Conservation (phyloP, 1,139 yeast genomes). For the Meyerozyma smithsonii region DNA sequence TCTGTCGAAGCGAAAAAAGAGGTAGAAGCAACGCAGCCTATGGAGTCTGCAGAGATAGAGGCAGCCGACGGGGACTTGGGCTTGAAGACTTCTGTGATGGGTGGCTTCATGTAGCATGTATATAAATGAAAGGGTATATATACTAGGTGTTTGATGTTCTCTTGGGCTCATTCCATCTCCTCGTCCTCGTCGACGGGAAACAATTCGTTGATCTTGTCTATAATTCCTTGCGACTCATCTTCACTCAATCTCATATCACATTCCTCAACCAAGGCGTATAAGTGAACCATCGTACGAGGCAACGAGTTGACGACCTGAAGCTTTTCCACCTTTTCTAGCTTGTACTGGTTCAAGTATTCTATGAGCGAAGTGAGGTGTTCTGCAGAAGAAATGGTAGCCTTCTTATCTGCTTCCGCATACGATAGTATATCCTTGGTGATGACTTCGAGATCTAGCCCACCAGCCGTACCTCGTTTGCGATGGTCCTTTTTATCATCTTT, state of each 20-base stretch:
- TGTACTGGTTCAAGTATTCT: constrained; percentile 45
- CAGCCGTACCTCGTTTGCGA: constrained; percentile 39
- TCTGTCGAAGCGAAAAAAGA: constrained; percentile 4
- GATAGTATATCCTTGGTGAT: constrained; percentile 60
- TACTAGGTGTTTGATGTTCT: background rate
- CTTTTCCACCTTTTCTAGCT: constrained; percentile 77
- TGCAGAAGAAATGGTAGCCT: constrained; percentile 35
- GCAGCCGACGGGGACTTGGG: constrained; percentile 13
- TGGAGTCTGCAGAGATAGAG: constrained; percentile 3
- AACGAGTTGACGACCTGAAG: constrained; percentile 77
- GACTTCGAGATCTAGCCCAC: constrained; percentile 53
- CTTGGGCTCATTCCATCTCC: constrained; percentile 30
- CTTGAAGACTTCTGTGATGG: constrained; percentile 19
- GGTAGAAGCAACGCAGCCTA: background rate
- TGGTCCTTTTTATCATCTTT: constrained; percentile 23
- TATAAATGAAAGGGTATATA: background rate
- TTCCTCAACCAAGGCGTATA: constrained; percentile 82
- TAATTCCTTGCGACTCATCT: constrained; percentile 52
- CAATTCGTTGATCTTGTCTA: constrained; percentile 44
- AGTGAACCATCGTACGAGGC: constrained; percentile 74
- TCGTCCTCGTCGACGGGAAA: constrained; percentile 43
- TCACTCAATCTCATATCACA: constrained; percentile 79
- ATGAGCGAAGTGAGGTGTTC: constrained; percentile 53
- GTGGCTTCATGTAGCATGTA: constrained; percentile 17
- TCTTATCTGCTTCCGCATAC: constrained; percentile 44